Evolutionary conservation across 2,329 filamentous ascomycete species (phyloP), one percentile per base, ranked within the genome.

Genomic region (Thielaviopsis populi): DNA sequence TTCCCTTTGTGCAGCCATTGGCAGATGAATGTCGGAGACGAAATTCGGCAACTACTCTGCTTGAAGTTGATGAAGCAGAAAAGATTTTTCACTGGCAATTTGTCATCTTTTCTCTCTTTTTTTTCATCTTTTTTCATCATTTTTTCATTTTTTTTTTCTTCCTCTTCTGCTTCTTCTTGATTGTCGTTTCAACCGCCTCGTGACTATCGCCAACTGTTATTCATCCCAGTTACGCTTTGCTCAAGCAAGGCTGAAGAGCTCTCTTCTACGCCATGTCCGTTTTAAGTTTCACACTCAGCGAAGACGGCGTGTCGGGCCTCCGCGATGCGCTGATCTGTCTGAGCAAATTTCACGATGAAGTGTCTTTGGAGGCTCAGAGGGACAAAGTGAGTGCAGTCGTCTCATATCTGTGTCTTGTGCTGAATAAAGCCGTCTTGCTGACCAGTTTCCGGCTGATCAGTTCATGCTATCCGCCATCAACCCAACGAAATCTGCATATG

Each of bases 401-500:
- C 13, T 10, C 11, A 33, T 8, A 33, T 8, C 30, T n/a, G 3
- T 19, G 24, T 30, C 8, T 41, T 48, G 17, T 11, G 1, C 6
- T 10, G 10, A 2, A 10, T 10, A n/a, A 2, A 10, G 8, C 11
- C 27, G 17, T 10, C n/a, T 19, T 63, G 10, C 91, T 68, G 91
- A 92, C 71, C 81, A 48, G 22, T 64, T 61, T 33, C 30, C 69
- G n/a, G 40, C 62, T 58, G 63, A 66, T 58, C 69, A 89, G 88
- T 80, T 92, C 68, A 79, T 85, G 3, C 77, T 92, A 63, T 89
- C 87, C 15, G 84, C 88, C 15, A 76, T 92, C 67, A 92, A 92
- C 72, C 81, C 82, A n/a, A 89, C 88, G 64, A 89, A 89, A 70
- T 89, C 88, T 3, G 87, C 87, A 19, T 91, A 91, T 72, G 84